Base-by-base conservation (phyloP, 352 stramenopile species). In the Pythium biforme region DNA sequence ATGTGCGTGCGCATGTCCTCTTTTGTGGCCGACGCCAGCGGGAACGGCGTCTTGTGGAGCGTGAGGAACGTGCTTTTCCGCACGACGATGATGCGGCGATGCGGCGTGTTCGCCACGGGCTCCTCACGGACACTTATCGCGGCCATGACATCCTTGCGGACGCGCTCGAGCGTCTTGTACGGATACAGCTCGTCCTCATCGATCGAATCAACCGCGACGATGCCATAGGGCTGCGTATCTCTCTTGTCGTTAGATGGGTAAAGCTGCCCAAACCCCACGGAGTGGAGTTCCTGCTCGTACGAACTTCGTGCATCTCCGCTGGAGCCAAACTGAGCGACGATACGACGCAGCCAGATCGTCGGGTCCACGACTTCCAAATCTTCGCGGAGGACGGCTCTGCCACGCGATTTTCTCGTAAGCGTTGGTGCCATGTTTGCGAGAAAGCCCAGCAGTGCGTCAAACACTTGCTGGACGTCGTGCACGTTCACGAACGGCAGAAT, bases 401-500 rank as follows among this genome's bases (percentile, higher is more conserved):
- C 37, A 7, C 37, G 37, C 37, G 37, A 10, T 14, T n/a, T 19
- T 4, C 15, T 57, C 19, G 75, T 84, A 3, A 77, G 66, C 40
- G 83, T 55, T 75, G 9, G 53, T 76, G 52, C 76, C 53, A 86
- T 73, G 39, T 79, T 83, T 9, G 73, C 33, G 37, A 73, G 64
- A 55, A 73, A 81, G 6, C 62, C 69, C 23, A 75, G 55, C 10
- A 86, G 63, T 9, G 69, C 68, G 11, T 88, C 78, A 34, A 75
- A 86, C 9, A 84, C 76, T 33, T 83, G 67, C n/a, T 62, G 68
- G 17, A 82, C 67, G 10, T 68, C 79, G 40, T 63, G 26, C 4
- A 76, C 62, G n/a, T 64, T 63, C 5, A 68, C 68, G 55, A 89
- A 84, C 34, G 71, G 74, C 34, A 75, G 62, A 29, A 84, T 53